Evolutionary conservation across 225 moss, liverwort and hornwort species (phyloP), one percentile per base, ranked within the genome.

Genomic region (Polytrichum commune): DNA sequence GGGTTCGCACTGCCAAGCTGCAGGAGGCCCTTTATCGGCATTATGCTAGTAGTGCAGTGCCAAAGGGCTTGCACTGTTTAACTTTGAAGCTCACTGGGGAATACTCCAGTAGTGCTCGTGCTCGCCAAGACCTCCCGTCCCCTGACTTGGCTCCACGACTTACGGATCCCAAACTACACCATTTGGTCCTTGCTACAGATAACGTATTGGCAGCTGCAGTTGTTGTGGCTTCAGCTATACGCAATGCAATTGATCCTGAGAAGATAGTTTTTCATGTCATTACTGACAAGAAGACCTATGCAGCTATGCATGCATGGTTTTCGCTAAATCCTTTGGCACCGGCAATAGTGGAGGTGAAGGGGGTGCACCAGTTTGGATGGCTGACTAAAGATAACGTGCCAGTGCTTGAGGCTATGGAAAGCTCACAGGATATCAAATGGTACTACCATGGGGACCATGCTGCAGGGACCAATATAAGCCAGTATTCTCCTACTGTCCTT

Each of bases 221-320:
- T 27, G 94, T 98, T 33, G 97, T 98, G 26, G 74, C 78, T 0
- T 98, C 94, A 19, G 82, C 94, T n/a, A 83, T 98, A 22, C 77
- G 63, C 33, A 98, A 98, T 64, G 86, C 94, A 5, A 78, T 62
- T 18, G 65, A 90, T 23, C 90, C 97, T 16, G 83, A 87, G 76
- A 98, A 90, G 75, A 86, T 98, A 20, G 97, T 98, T 29, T 98
- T 98, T 71, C 97, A 98, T 66, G 90, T 98, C 69, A 95, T 98
- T 74, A 98, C 97, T 20, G 97, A 98, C 82, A 94, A 94, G 77
- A 94, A 98, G 80, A 98, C 97, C 18, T 94, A 88, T 73, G 92
- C 94, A 18, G 97, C 94, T 6, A 98, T 98, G 97, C 97, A 94
- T 67, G 89, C 97, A 28, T 98, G 97, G 97, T 98, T 98, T 67